Conservation (phyloP, 306 rosid species). For the Casuarina equisetifolia region DNA sequence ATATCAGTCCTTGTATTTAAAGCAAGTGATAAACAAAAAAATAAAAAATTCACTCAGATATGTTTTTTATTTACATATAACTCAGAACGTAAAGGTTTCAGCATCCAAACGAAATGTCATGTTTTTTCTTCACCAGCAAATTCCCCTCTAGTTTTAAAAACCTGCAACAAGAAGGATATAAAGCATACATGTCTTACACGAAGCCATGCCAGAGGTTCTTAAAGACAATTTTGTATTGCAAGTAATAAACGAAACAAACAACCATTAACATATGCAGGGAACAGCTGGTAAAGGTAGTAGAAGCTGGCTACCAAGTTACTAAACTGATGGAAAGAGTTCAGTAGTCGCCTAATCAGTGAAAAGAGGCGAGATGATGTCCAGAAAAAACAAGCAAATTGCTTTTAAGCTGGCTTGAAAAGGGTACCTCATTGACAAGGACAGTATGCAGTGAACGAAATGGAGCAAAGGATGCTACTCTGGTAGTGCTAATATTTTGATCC, state of each 20-base stretch:
- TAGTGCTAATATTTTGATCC: slow-evolving; percentile 37
- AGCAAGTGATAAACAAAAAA: neutral
- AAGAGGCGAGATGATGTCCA: slow-evolving; percentile 5
- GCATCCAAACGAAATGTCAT: neutral
- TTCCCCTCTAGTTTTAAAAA: neutral
- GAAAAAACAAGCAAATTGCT: slow-evolving; percentile 8
- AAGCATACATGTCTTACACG: neutral
- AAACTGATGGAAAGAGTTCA: slow-evolving; percentile 1
- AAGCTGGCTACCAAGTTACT: neutral
- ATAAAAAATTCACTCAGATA: neutral
- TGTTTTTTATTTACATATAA: neutral
- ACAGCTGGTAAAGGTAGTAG: neutral
- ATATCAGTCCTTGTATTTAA: neutral
- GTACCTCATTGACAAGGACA: slow-evolving; percentile 70
- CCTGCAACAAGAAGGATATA: neutral
- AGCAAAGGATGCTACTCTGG: slow-evolving; percentile 32
- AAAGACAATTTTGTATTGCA: neutral
- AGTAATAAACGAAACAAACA: neutral
- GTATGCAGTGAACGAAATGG: slow-evolving; percentile 34
- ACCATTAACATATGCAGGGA: neutral
- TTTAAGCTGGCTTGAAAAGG: neutral
- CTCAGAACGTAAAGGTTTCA: neutral
- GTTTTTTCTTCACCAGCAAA: neutral
- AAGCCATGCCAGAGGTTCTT: neutral
- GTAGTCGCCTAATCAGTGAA: slow-evolving; percentile 4